Base-by-base conservation (phyloP, 2,329 filamentous ascomycete species). In the Trichoderma aggressivum region DNA sequence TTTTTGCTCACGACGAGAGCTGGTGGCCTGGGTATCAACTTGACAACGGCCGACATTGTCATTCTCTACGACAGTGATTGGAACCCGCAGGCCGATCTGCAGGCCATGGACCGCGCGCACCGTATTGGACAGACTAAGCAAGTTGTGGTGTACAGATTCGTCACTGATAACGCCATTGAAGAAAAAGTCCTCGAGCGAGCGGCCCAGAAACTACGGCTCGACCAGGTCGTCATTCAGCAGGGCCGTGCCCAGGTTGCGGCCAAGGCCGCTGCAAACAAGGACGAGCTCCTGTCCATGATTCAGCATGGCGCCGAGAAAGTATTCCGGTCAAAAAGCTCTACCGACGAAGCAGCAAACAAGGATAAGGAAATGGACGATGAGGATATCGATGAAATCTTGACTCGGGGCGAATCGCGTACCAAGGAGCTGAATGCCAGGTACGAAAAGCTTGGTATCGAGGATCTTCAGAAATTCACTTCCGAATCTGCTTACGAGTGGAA, bases 401-500 rank as follows among this genome's bases (percentile, higher is more conserved):
- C 90, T 72, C 92, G 92, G 74, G 97, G 96, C 59, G 95, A 98
- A 81, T 89, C 92, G 78, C 89, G 94, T 71, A 99, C 96, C 1
- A 94, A 94, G 74, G 87, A 96, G 80, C 87, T 99, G 55, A 98
- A 94, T 79, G 91, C 93, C 75, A 95, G 94, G 81, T 99, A 98
- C 77, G 96, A 98, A 80, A 97, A 97, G 80, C 90, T 99, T 53
- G 96, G 97, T 74, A 92, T 99, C 34, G 96, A 99, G 79, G 96
- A 99, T 75, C 83, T 99, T 56, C 96, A 99, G 79, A 98, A 98
- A 79, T 99, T 99, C 81, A 96, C 92, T 1, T 98, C 95, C 0
- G 96, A 99, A 77, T 97, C 94, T 69, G 94, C 97, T 0, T 99
- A 99, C 77, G 96, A 98, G 79, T 99, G 97, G 97, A 99, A 99